Base-by-base conservation (phyloP, 257 asterid genomes). In the Nicotiana undulata region DNA sequence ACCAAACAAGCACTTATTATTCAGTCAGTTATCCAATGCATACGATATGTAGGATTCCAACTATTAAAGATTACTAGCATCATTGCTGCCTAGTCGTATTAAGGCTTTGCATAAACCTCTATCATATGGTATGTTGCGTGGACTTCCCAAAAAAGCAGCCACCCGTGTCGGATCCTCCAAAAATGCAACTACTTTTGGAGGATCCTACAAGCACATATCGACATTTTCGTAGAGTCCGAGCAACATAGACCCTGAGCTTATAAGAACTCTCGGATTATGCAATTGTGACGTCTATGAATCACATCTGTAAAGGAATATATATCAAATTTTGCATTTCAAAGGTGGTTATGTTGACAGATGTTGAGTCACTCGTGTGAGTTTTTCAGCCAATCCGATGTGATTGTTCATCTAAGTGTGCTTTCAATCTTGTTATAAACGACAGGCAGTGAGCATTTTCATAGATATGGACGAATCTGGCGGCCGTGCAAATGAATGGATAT, bases 401-500 rank as follows among this genome's bases (percentile, higher is more conserved):
- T 24, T 3, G 34, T 24, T 24, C 44, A 22, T 68, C 58, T 70
- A 26, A 44, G 58, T 20, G 3, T 40, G 20, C 58, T 20, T 70
- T 22, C 31, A 12, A 44, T 70, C 34, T 9, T 67, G 58, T 20
- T 46, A 11, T 49, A 28, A 17, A 20, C n/a, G 59, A 20, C 91
- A 92, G 99, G 99, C 99, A 31, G 93, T 95, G 58, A 91, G 98
- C 91, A 93, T 95, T 76, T 95, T 95, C 83, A 95, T 95, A 64
- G 99, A 95, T 75, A 91, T 92, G 99, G 99, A 95, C 31, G 99
- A 91, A 86, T 86, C 97, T 3, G 98, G 99, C 70, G 99, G 97
- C 15, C 94, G 97, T 16, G 94, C 99, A 82, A 93, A 91, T 31
- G 97, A 95, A 85, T 95, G 99, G 99, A 95, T 95, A 82, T 95